Evolutionary conservation across 2,329 filamentous ascomycete species (phyloP).

Genomic region (Fusarium solani-melongenae): DNA sequence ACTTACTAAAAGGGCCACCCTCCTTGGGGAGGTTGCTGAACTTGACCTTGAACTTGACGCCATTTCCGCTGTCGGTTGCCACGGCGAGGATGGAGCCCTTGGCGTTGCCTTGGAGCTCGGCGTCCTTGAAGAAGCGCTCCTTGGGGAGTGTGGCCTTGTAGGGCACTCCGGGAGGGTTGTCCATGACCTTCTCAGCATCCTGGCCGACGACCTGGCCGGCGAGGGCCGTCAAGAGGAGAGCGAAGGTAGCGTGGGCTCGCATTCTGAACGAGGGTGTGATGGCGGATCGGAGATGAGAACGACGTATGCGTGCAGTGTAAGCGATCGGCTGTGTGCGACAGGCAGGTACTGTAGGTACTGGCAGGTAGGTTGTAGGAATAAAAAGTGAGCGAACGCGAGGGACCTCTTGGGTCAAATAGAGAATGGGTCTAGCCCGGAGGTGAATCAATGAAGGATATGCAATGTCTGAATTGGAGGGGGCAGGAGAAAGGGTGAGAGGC

Average conservation of each 20-base stretch:
- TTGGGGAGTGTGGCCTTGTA: slow-evolving; percentile 69
- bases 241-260: slow-evolving; percentile 36
- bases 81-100: slow-evolving; percentile 62
- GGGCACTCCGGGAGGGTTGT: slow-evolving; percentile 65
- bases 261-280: slow-evolving; percentile 26
- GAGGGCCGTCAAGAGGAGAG: slow-evolving; percentile 44
- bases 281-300: not conserved
- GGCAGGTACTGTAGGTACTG: not conserved
- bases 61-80: slow-evolving; percentile 60
- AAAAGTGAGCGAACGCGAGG: slow-evolving; percentile 19
- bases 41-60: slow-evolving; percentile 65
- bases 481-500: not conserved
- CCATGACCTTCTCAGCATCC: slow-evolving; percentile 62
- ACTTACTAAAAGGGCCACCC: slow-evolving; percentile 70
- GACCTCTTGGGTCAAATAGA: slow-evolving; percentile 24
- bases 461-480: not conserved
- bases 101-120: slow-evolving; percentile 63
- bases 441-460: slow-evolving; percentile 22
- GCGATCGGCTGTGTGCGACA: slow-evolving; percentile 2
- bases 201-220: slow-evolving; percentile 44
- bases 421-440: slow-evolving; percentile 23
- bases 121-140: slow-evolving; percentile 60
- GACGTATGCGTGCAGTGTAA: slow-evolving; percentile 13
- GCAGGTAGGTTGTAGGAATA: not conserved
- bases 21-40: slow-evolving; percentile 69